phyloP scores from a whole-genome alignment of 352 stramenopile genomes.

The Phytophthora macrochlamydospora region DNA sequence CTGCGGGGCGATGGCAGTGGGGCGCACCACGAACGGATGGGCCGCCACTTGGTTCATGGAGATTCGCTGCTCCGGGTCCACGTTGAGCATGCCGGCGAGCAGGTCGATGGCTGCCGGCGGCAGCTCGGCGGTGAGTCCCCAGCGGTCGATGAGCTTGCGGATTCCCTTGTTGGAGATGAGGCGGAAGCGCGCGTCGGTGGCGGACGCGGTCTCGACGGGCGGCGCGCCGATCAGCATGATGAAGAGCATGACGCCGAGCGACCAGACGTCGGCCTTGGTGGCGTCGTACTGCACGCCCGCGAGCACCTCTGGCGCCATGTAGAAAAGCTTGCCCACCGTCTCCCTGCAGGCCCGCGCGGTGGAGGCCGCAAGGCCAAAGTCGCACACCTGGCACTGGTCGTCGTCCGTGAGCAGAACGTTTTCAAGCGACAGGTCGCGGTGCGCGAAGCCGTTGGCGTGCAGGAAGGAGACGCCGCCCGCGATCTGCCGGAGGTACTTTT shows the following conservation, averaged over 20 bases:
- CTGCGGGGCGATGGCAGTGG: constrained; percentile 17
- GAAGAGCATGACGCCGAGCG: constrained; percentile 86
- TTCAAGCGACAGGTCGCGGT: constrained; percentile 85
- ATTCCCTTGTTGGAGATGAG: constrained; percentile 66
- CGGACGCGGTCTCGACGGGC: constrained; percentile 65
- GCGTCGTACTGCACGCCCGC: constrained; percentile 66
- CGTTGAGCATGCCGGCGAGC: constrained; percentile 63
- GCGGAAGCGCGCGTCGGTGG: constrained; percentile 62
- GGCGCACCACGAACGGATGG: constrained; percentile 61
- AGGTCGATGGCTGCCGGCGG: constrained; percentile 63
- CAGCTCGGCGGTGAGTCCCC: constrained; percentile 66
- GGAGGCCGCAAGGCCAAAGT: constrained; percentile 75
- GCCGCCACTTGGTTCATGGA: constrained; percentile 65
- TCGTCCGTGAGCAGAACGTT: constrained; percentile 81
- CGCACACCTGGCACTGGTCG: constrained; percentile 79
- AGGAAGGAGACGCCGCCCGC: constrained; percentile 74
- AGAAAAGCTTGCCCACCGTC: constrained; percentile 86
- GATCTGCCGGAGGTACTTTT: constrained; percentile 76
- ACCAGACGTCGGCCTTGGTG: constrained; percentile 85
- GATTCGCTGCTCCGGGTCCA: constrained; percentile 57
- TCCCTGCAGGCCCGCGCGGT: constrained; percentile 48
- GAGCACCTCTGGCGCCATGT: constrained; percentile 87
- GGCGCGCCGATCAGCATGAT: constrained; percentile 79
- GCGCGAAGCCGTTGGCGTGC: constrained; percentile 75
- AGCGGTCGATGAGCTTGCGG: constrained; percentile 66